phyloP scores from a whole-genome alignment of 1,284 basidiomycete species.

The Trametes versicolor region DNA sequence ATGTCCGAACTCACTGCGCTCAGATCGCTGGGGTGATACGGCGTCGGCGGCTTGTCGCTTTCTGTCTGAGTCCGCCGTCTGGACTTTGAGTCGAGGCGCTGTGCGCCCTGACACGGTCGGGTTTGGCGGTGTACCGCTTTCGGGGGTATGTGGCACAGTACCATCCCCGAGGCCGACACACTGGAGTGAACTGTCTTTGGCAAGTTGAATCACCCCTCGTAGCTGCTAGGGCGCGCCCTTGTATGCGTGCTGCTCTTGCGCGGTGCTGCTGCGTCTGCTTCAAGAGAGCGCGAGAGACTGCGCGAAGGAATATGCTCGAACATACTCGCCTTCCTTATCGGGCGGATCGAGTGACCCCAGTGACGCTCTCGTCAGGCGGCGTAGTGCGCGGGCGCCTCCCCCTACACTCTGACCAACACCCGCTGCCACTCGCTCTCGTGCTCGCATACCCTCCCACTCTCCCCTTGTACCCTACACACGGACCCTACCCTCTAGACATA shows the following conservation, averaged over 20 bases:
- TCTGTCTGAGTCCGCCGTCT: no score
- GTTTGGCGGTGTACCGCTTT: no score
- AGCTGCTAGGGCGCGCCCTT: not conserved
- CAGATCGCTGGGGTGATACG: not conserved
- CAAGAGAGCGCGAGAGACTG: not conserved
- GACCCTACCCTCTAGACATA: constrained; percentile 5
- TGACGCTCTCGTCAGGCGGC: constrained; percentile 17
- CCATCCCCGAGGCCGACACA: not conserved
- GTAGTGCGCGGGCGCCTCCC: constrained; percentile 22
- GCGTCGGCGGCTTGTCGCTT: no score
- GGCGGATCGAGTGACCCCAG: constrained; percentile 44
- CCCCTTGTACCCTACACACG: constrained; percentile 8
- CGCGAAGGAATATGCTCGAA: constrained; percentile 25
- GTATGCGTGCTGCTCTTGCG: not conserved
- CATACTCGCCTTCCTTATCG: constrained; percentile 43
- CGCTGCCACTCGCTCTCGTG: constrained; percentile 19
- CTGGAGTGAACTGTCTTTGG: no score
- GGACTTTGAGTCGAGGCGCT: no score
- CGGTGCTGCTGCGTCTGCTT: not conserved
- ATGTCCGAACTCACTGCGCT: not conserved
- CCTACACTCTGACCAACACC: constrained; percentile 33
- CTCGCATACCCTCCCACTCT: constrained; percentile 7
- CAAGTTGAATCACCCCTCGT: not conserved
- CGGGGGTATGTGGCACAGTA: not conserved
- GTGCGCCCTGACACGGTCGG: no score